phyloP scores from a whole-genome alignment of 495 filamentous ascomycete species.

The Copromyces sp. region DNA sequence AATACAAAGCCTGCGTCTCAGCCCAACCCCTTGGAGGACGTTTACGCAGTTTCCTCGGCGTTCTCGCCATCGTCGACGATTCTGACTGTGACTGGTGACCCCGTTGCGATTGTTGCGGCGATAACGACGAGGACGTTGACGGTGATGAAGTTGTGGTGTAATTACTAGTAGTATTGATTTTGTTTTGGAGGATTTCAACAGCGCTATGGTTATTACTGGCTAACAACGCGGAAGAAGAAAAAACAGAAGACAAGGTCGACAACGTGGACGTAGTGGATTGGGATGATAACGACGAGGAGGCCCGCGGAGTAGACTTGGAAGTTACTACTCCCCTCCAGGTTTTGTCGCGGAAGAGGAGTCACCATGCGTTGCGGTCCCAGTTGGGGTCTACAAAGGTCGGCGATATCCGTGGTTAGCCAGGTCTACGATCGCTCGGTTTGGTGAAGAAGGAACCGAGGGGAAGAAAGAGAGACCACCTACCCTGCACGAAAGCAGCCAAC shows the following conservation, averaged over 20 bases:
- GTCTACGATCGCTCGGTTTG: background rate
- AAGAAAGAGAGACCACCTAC: slow-evolving; percentile 39
- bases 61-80: background rate
- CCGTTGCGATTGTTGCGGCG: slow-evolving; percentile 11
- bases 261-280: background rate
- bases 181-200: background rate
- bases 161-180: slow-evolving; percentile 2
- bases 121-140: slow-evolving; percentile 11
- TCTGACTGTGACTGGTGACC: background rate
- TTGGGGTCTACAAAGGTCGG: slow-evolving; percentile 46
- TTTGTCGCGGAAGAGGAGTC: slow-evolving; percentile 16
- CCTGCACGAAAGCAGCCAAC: slow-evolving; percentile 89
- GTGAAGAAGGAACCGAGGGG: background rate
- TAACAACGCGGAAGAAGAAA: background rate
- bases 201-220: background rate
- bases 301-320: slow-evolving; percentile 13
- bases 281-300: slow-evolving; percentile 9
- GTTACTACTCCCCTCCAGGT: background rate
- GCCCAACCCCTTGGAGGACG: slow-evolving; percentile 28
- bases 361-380: slow-evolving; percentile 76
- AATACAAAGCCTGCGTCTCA: slow-evolving; percentile 21
- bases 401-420: background rate
- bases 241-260: background rate
- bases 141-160: slow-evolving; percentile 1
- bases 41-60: slow-evolving; percentile 39